Base-by-base conservation (phyloP, 2,329 filamentous ascomycete species). In the Epicoccum sorghinum region DNA sequence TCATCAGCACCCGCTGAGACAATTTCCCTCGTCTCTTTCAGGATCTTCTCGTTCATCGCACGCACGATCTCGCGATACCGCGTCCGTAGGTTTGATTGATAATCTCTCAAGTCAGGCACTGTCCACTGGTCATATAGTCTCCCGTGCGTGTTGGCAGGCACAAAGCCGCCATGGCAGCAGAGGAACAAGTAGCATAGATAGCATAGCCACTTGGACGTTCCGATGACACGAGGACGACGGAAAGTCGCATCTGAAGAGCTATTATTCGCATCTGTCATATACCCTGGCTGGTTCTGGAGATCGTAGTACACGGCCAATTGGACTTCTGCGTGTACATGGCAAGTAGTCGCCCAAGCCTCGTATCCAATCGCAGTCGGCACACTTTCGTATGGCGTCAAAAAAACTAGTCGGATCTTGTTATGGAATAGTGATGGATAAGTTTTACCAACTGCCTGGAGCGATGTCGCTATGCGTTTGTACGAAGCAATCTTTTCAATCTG, bases 81-180 rank as follows among this genome's bases (percentile, higher is more conserved):
- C 7, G 18, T 8, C 14, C 45, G 43, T 22, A 41, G 22, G 22
- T 44, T 29, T 7, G 18, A 4, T 3, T 36, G 29, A n/a, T 41
- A 54, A 8, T 49, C 43, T 7, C 24, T 23, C 13, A 54, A 13
- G 5, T 54, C 52, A 8, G 52, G 52, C 3, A 54, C n/a, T 7
- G 52, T 54, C 52, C 52, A 54, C 18, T 54, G 52, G 7, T 54
- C 52, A 22, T 54, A 54, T 2, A 54, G 52, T 8, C 52, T 40
- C 12, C 52, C 52, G 18, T 54, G 52, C 3, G 52, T 54, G 36
- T 54, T 54, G 14, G 52, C 36, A 24, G 52, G 52, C 32, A 45
- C 29, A 36, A 35, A 54, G 29, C 13, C 29, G 6, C 29, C 40
- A 22, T 54, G 52, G 25, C 18, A 54, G 13, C 40, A 45, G 18